These are phyloP conservation scores for Diplodia intermedia DNA, from an alignment of 2,329 filamentous ascomycete species.

Conservation along the genomic window DNA sequence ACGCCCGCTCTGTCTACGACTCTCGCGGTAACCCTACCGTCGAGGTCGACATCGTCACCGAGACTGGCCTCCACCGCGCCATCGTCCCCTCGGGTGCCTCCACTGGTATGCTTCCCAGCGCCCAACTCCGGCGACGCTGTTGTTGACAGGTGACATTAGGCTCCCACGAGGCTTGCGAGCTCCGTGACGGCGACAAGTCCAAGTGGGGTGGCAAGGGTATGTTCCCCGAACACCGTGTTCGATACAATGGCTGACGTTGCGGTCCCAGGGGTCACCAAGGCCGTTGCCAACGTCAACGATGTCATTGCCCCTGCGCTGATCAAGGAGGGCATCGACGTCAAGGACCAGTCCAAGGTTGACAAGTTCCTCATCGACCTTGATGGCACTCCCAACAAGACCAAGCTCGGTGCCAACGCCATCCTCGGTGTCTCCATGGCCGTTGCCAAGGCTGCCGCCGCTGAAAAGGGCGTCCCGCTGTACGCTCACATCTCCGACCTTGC, in stretches of 20 bases:
- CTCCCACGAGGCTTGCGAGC: slow-evolving; percentile 61
- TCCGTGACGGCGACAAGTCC: slow-evolving; percentile 61
- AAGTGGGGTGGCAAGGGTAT: slow-evolving; percentile 62
- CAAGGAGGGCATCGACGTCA: slow-evolving; percentile 61
- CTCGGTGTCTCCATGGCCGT: slow-evolving; percentile 67
- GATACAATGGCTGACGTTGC: slow-evolving; percentile 12
- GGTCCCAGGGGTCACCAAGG: slow-evolving; percentile 57
- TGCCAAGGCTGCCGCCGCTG: slow-evolving; percentile 63
- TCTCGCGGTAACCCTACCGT: slow-evolving; percentile 98
- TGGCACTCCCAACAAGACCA: slow-evolving; percentile 65
- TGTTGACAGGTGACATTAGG: slow-evolving; percentile 41
- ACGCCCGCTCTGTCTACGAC: slow-evolving; percentile 86
- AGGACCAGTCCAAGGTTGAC: slow-evolving; percentile 62
- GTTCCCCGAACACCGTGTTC: slow-evolving; percentile 29
- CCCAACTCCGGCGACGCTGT: slow-evolving; percentile 31
- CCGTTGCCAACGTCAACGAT: slow-evolving; percentile 63
- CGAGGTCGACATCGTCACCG: slow-evolving; percentile 95
- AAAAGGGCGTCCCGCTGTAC: slow-evolving; percentile 63
- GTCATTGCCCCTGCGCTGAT: slow-evolving; percentile 63
- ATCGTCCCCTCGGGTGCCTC: slow-evolving; percentile 97
- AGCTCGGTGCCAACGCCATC: slow-evolving; percentile 66
- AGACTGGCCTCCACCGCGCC: slow-evolving; percentile 94
- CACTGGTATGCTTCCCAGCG: slow-evolving; percentile 68
- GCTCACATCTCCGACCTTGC: slow-evolving; percentile 63
- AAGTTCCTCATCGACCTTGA: slow-evolving; percentile 62